These are phyloP conservation scores for Centrapalus pauciflorus DNA, from an alignment of 129 eudicot species.

Conservation along the genomic window DNA sequence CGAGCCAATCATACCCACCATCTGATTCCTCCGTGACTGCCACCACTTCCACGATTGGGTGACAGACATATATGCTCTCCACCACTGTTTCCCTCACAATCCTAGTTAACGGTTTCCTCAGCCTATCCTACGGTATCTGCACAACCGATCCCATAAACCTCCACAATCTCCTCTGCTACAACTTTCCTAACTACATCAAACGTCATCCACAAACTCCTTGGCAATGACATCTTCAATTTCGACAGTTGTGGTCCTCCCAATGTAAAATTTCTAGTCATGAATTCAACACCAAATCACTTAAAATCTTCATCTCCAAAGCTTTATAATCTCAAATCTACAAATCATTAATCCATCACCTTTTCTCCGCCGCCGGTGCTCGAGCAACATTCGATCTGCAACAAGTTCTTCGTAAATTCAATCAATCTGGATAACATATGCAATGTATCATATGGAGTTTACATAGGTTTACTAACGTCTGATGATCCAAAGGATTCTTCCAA, in stretches of 20 bases:
- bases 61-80: slow-evolving; percentile 48
- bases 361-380: slow-evolving; percentile 11
- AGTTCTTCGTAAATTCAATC: slow-evolving; percentile 29
- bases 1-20: slow-evolving; percentile 41
- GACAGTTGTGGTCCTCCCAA: slow-evolving; percentile 54
- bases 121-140: slow-evolving; percentile 43
- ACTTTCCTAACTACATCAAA: slow-evolving; percentile 44
- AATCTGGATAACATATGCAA: slow-evolving; percentile 48
- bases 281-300: slow-evolving; percentile 46
- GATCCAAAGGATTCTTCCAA: background rate
- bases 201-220: slow-evolving; percentile 41
- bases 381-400: slow-evolving; percentile 44
- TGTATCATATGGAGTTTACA: slow-evolving; percentile 52
- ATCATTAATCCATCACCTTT: slow-evolving; percentile 33
- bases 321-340: slow-evolving; percentile 23
- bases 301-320: slow-evolving; percentile 35
- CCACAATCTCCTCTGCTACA: slow-evolving; percentile 47
- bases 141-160: slow-evolving; percentile 47
- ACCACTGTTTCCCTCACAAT: slow-evolving; percentile 42
- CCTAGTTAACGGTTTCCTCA: slow-evolving; percentile 53
- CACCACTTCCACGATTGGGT: slow-evolving; percentile 74
- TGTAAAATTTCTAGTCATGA: slow-evolving; percentile 52
- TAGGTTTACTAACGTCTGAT: slow-evolving; percentile 3
- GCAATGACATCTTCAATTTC: slow-evolving; percentile 49
- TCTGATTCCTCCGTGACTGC: slow-evolving; percentile 43